Evolutionary conservation across 306 rosid species (phyloP).

Genomic region (Macrotyloma uniflorum): DNA sequence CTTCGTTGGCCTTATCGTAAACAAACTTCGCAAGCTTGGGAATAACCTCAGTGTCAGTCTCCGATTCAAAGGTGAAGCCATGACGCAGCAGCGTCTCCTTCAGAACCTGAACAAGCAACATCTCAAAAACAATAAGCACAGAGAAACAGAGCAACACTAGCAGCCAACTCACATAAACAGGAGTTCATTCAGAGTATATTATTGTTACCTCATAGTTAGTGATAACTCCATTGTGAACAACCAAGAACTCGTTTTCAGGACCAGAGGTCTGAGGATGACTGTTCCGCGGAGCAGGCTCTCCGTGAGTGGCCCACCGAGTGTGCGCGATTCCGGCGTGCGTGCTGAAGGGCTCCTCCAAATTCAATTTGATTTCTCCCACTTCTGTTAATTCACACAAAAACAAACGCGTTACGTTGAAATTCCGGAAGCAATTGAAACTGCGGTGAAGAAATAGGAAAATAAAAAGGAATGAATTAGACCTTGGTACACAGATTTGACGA

Average conservation of each 20-base stretch:
- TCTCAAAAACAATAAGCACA: not conserved
- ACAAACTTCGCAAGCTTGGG: conserved; percentile 97
- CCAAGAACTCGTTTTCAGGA: conserved; percentile 79
- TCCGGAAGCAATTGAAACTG: not conserved
- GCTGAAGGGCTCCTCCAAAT: conserved; percentile 70
- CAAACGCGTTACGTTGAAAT: not conserved
- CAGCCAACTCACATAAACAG: not conserved
- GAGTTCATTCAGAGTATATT: not conserved
- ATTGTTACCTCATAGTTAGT: conserved; percentile 85
- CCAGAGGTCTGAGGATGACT: conserved; percentile 95
- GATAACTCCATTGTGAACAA: conserved; percentile 91
- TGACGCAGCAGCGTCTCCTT: conserved; percentile 82
- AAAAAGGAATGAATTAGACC: conserved; percentile 38
- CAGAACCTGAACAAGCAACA: conserved; percentile 63
- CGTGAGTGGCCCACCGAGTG: conserved; percentile 99
- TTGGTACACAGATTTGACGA: conserved; percentile 86
- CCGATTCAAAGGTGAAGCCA: conserved; percentile 87
- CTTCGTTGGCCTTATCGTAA: conserved; percentile 89
- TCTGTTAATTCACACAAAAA: conserved; percentile 45
- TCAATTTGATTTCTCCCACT: conserved; percentile 61
- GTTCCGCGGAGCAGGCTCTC: conserved; percentile 91
- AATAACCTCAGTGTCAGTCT: conserved; percentile 96
- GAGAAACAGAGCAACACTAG: not conserved
- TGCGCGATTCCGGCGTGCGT: conserved; percentile 93
- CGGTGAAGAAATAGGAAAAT: not conserved